A percentile compares a stretch with the other conserved stretches of the same genome.
Conservation (phyloP, 768 basidiomycete species). For the Phlegmacium glaucopus region DNA sequence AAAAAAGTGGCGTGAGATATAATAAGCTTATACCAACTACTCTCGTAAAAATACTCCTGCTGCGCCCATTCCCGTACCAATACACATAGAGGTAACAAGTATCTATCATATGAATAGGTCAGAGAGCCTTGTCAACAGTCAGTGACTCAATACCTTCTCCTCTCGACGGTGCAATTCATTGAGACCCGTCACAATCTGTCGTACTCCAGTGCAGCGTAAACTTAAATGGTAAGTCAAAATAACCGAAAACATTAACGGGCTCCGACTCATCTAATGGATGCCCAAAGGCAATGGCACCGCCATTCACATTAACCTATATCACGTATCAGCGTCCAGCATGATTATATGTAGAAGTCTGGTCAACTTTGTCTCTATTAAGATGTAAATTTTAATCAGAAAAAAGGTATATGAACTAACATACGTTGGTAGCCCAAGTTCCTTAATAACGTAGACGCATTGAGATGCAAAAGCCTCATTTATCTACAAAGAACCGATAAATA, state of each 20-base stretch:
- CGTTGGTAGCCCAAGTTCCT: constrained; percentile 56
- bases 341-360: neutral
- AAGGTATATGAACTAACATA: constrained; percentile 14
- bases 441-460: constrained; percentile 72
- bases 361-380: constrained; percentile 34
- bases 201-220: constrained; percentile 76
- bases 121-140: constrained; percentile 1
- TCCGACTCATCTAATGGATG: constrained; percentile 73
- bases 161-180: constrained; percentile 66
- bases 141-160: constrained; percentile 51
- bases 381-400: neutral
- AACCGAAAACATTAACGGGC: constrained; percentile 1
- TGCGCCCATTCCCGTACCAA: constrained; percentile 91
- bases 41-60: constrained; percentile 71
- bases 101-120: constrained; percentile 38
- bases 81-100: constrained; percentile 87
- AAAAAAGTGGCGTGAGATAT: constrained; percentile 2
- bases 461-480: constrained; percentile 93
- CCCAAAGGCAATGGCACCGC: constrained; percentile 86
- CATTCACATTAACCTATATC: constrained; percentile 76
- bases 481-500: constrained; percentile 30
- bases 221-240: constrained; percentile 10
- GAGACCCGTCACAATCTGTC: constrained; percentile 83
- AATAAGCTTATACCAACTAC: constrained; percentile 11
- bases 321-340: neutral